These are phyloP conservation scores for Coniochaeta sp. DNA, from an alignment of 2,329 filamentous ascomycete genomes.

Conservation along the genomic window DNA sequence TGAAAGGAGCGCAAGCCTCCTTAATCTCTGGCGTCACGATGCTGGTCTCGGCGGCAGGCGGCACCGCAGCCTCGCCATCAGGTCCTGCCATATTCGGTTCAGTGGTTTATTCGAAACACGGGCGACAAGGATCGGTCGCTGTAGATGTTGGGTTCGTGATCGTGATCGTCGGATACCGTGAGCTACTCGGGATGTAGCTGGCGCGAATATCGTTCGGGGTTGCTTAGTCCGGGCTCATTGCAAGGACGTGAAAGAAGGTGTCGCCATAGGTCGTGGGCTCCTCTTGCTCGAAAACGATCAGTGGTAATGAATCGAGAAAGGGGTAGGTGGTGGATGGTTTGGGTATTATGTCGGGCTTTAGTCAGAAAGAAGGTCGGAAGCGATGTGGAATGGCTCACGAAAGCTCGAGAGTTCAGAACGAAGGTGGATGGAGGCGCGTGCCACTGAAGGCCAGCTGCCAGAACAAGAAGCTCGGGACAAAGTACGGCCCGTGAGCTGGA, in stretches of 20 bases:
- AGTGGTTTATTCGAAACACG: not conserved
- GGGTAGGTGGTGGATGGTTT: too few species aligned
- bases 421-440: too few species aligned
- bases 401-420: too few species aligned
- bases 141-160: not conserved
- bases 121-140: not conserved
- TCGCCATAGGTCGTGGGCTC: too few species aligned
- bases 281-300: not conserved
- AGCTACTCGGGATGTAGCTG: not conserved
- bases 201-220: not conserved
- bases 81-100: not conserved
- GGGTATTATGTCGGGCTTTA: too few species aligned
- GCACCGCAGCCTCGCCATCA: not conserved
- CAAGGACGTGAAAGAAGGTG: not conserved
- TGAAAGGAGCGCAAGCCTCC: constrained; percentile 25
- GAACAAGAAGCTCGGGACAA: too few species aligned
- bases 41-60: constrained; percentile 7
- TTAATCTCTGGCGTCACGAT: constrained; percentile 8
- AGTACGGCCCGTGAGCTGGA: too few species aligned
- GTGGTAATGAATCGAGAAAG: not conserved
- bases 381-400: too few species aligned
- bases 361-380: too few species aligned
- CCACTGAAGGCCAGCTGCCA: too few species aligned
- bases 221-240: not conserved
- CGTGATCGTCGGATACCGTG: not conserved